A percentile compares a stretch with the other conserved stretches of the same genome.
Evolutionary conservation across 2,329 filamentous ascomycete species (phyloP).

Genomic region (Stachybotrys chartarum): DNA sequence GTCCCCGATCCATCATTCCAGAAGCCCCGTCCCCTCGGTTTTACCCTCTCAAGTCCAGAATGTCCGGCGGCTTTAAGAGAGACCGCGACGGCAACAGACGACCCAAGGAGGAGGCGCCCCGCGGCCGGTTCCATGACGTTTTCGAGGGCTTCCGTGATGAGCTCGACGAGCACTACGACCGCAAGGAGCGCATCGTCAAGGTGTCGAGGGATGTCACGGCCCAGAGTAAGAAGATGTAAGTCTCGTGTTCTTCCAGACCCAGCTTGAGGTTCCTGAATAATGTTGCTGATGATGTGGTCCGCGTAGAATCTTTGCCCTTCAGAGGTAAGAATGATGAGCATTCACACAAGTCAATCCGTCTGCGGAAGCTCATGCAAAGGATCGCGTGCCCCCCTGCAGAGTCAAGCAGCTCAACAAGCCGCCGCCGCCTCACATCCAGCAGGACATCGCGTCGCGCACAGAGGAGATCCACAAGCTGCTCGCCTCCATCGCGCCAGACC

Average conservation of each 20-base stretch:
- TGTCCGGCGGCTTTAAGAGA: slow-evolving; percentile 43
- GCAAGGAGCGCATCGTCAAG: slow-evolving; percentile 84
- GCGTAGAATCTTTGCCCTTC: slow-evolving; percentile 29
- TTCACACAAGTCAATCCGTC: slow-evolving; percentile 5
- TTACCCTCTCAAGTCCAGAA: slow-evolving; percentile 1
- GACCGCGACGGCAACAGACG: slow-evolving; percentile 42
- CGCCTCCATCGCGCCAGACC: slow-evolving; percentile 58
- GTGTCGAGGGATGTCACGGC: slow-evolving; percentile 88
- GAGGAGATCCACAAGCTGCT: slow-evolving; percentile 66
- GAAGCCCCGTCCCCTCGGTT: too few relatives aligned
- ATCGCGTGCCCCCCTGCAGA: slow-evolving; percentile 30
- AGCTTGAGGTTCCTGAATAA: background rate
- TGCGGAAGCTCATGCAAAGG: background rate
- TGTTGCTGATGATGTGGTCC: background rate
- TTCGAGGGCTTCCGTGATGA: slow-evolving; percentile 83
- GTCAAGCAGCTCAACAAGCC: slow-evolving; percentile 55
- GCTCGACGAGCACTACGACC: slow-evolving; percentile 90
- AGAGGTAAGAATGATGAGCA: slow-evolving; percentile 20
- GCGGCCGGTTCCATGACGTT: slow-evolving; percentile 56
- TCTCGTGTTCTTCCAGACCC: background rate
- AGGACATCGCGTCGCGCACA: slow-evolving; percentile 64
- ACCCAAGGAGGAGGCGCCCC: slow-evolving; percentile 31
- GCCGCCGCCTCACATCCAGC: slow-evolving; percentile 61
- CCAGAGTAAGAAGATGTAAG: slow-evolving; percentile 92
- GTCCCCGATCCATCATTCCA: too few relatives aligned